Conservation (phyloP, 257 asterid species). For the Solanum rostratum region DNA sequence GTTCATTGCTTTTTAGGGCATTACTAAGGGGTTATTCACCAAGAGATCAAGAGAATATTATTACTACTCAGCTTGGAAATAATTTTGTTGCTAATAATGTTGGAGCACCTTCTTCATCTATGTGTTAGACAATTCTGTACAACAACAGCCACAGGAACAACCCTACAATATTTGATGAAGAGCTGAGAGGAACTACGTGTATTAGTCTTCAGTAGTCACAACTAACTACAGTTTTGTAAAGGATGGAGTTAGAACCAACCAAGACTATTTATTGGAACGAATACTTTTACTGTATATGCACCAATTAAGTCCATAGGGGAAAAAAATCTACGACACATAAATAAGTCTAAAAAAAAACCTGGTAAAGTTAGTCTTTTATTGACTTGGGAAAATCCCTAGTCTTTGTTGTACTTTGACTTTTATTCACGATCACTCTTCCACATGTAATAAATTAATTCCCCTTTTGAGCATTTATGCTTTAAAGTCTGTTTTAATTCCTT, state of each 20-base stretch:
- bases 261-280: neutral
- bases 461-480: neutral
- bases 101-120: neutral
- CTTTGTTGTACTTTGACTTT: neutral
- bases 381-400: neutral
- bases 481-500: neutral
- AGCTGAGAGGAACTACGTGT: too few relatives aligned
- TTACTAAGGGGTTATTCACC: constrained; percentile 32
- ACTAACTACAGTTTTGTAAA: constrained; percentile 4
- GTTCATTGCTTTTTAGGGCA: constrained; percentile 25
- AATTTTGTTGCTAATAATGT: neutral
- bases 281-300: neutral
- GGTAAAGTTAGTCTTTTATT: neutral
- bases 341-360: neutral
- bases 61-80: constrained; percentile 20
- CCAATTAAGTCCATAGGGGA: neutral
- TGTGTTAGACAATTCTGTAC: constrained; percentile 1
- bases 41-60: constrained; percentile 3
- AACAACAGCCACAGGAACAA: constrained; percentile 34
- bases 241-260: neutral
- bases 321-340: neutral
- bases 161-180: constrained; percentile 42
- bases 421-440: neutral
- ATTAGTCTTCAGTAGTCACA: neutral
- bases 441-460: neutral